Evolutionary conservation across 2,329 filamentous ascomycete species (phyloP), one percentile per base, ranked within the genome.

Genomic region (Aureobasidium zeae): DNA sequence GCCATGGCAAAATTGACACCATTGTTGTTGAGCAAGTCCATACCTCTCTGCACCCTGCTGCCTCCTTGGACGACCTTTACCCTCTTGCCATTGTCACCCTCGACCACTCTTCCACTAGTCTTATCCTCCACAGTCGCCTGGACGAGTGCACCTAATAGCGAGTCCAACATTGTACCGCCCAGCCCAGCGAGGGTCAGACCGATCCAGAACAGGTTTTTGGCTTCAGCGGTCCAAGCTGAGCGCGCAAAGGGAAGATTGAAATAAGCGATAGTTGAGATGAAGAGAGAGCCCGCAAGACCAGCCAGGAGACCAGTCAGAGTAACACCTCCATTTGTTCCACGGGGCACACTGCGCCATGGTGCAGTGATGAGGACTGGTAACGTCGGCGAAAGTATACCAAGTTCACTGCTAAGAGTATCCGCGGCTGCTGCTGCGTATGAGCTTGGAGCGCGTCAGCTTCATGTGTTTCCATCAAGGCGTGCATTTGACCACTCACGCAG

Each of bases 1-100:
- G 89, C 88, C 89, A 95, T 96, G 45, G 89, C 62, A 46, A 95
- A 77, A 62, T 98, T 98, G 54, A 98, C 87, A 44, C 85, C 83
- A 62, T 98, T 98, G 63, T 98, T 98, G 63, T 94, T 87, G 46
- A 98, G 68, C 49, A 93, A 61, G 59, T 94, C 75, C 66, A 70
- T 38, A 59, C 78, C 86, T 52, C 70, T 82, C 63, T 84, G 74
- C 64, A 65, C 67, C 54, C 57, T 51, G 24, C 53, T 55, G 3
- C 58, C 60, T 33, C 55, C 59, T 5, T 48, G 44, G 8, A 50
- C 44, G 12, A 61, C 55, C 39, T 54, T 75, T 64, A 66, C 69
- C 54, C 76, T 76, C 50, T 67, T 54, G 29, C 65, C 70, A 46
- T 69, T 66, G 31, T 62, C 77, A 3, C 86, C 89, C 62, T 96